phyloP scores from a whole-genome alignment of 148 eudicot genomes.

The Tetragonia tetragonoides region DNA sequence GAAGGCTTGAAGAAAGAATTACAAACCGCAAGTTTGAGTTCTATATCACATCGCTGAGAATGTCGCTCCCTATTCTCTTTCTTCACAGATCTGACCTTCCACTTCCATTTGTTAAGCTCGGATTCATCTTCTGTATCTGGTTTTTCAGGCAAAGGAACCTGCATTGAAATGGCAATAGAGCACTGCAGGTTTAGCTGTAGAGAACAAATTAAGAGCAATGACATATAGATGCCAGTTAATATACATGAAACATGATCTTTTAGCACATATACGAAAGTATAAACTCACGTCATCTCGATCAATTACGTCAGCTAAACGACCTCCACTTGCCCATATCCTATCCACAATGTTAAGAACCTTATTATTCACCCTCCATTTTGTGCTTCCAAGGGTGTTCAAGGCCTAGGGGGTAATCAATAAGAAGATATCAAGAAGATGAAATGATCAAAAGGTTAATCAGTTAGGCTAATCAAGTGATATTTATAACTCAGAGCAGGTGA shows the following conservation, averaged over 20 bases:
- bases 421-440: not conserved
- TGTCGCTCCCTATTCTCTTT: constrained; percentile 39
- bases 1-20: not conserved
- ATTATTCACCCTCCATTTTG: constrained; percentile 90
- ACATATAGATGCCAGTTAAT: not conserved
- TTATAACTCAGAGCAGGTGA: not conserved
- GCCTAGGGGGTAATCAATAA: constrained; percentile 46
- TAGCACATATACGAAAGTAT: not conserved
- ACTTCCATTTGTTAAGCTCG: constrained; percentile 67
- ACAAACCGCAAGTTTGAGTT: constrained; percentile 60
- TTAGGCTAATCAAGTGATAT: not conserved
- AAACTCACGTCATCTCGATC: constrained; percentile 78
- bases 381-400: constrained; percentile 84
- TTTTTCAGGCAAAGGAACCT: constrained; percentile 83
- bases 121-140: constrained; percentile 84
- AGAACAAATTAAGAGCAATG: not conserved
- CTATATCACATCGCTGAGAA: constrained; percentile 44
- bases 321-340: constrained; percentile 86
- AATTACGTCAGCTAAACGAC: constrained; percentile 75
- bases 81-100: constrained; percentile 69
- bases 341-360: constrained; percentile 72
- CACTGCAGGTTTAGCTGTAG: not conserved
- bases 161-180: constrained; percentile 25
- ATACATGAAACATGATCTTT: not conserved
- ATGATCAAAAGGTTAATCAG: not conserved